Conservation (phyloP, 495 filamentous ascomycete species). For the Clavariopsis aquatica region DNA sequence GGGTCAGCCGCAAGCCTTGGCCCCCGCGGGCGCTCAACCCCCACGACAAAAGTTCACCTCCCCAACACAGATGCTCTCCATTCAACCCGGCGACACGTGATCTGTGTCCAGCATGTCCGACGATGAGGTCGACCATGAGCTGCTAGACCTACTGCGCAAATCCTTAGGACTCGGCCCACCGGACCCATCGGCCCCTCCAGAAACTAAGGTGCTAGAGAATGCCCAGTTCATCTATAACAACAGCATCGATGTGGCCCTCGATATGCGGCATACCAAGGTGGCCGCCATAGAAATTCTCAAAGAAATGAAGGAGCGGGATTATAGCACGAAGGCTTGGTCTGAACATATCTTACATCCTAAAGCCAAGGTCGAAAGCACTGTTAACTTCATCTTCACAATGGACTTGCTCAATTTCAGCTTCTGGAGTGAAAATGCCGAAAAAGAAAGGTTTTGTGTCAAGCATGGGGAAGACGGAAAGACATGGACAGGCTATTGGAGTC, state of each 20-base stretch:
- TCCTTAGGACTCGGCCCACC: slow-evolving; percentile 59
- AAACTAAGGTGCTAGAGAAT: slow-evolving; percentile 78
- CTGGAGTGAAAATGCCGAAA: slow-evolving; percentile 70
- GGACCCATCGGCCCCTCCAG: slow-evolving; percentile 49
- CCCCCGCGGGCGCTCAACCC: too few relatives aligned
- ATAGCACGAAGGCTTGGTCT: slow-evolving; percentile 82
- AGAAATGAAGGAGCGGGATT: slow-evolving; percentile 79
- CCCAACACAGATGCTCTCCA: not conserved
- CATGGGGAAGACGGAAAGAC: slow-evolving; percentile 73
- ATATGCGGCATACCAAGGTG: slow-evolving; percentile 72
- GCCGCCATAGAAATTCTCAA: slow-evolving; percentile 77
- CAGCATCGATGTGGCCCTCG: slow-evolving; percentile 85
- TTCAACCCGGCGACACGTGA: not conserved
- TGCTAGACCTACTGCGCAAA: slow-evolving; percentile 82
- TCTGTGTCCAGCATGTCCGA: slow-evolving; percentile 65
- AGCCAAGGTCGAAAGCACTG: slow-evolving; percentile 68
- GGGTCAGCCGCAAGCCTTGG: slow-evolving; percentile 14
- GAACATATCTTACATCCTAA: slow-evolving; percentile 90
- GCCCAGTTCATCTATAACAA: slow-evolving; percentile 91
- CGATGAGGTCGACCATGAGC: slow-evolving; percentile 83
- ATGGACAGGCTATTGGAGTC: slow-evolving; percentile 95
- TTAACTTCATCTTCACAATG: slow-evolving; percentile 95
- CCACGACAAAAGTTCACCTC: too few relatives aligned
- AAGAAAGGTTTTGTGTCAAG: slow-evolving; percentile 72
- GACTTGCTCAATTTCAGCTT: slow-evolving; percentile 96